A percentile compares a stretch with the other conserved stretches of the same genome.
Conservation (phyloP, 805 yeast species). For the Schizosaccharomyces lindneri region DNA sequence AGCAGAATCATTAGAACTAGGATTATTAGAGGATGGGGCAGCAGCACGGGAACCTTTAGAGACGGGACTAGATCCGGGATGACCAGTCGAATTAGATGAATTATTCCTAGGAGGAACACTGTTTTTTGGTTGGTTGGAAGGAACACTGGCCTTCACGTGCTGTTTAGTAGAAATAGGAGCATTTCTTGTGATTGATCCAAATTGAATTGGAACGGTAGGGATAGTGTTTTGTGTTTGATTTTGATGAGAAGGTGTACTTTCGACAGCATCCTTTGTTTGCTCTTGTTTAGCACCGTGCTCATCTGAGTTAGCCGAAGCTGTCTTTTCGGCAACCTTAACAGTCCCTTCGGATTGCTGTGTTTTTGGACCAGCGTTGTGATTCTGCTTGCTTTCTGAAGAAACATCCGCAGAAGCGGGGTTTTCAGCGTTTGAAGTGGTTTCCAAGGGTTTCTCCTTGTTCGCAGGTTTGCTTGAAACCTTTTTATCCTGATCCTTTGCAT, state of each 20-base stretch:
- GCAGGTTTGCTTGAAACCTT: too few species aligned
- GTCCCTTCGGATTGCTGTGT: neutral
- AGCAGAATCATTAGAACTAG: neutral
- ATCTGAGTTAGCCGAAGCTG: too few species aligned
- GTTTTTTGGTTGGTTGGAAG: neutral
- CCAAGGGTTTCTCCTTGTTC: too few species aligned
- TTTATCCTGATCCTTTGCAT: too few species aligned
- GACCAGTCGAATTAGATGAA: neutral
- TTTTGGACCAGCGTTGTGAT: neutral
- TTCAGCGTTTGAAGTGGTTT: too few species aligned
- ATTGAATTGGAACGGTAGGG: constrained; percentile 5
- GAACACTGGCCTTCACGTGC: neutral
- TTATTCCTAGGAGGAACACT: neutral
- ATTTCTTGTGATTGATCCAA: constrained; percentile 6
- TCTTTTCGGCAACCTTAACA: neutral
- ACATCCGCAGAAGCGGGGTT: too few species aligned
- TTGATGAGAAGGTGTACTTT: neutral
- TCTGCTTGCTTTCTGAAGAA: neutral
- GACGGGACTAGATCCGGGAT: neutral
- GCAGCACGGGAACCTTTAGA: neutral
- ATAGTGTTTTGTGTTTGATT: neutral
- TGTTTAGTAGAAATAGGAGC: neutral
- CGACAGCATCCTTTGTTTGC: too few species aligned
- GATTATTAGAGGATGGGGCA: neutral
- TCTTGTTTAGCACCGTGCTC: too few species aligned